These are phyloP conservation scores for Gaeumannomyces tritici DNA, from an alignment of 2,329 filamentous ascomycete genomes.

Conservation along the genomic window DNA sequence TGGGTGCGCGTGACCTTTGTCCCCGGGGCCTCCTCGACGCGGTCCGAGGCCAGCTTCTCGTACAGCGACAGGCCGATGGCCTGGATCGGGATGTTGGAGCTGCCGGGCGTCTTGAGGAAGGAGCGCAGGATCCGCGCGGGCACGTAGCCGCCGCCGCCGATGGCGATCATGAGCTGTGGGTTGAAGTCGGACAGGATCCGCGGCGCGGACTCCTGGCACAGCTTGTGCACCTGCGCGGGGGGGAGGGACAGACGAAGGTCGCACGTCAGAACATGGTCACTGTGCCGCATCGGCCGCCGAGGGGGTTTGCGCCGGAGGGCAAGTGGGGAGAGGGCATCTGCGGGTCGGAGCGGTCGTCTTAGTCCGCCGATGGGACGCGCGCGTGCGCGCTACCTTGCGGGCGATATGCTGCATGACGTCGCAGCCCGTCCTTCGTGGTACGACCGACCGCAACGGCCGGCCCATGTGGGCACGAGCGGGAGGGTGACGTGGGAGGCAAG, in stretches of 20 bases:
- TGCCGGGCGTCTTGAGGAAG: constrained; percentile 83
- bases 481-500: background rate
- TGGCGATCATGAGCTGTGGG: constrained; percentile 96
- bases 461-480: background rate
- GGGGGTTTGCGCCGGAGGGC: background rate
- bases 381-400: background rate
- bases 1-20: constrained; percentile 96
- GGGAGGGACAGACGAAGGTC: background rate
- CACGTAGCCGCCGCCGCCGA: constrained; percentile 94
- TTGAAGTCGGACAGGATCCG: constrained; percentile 77
- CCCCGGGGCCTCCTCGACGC: constrained; percentile 64
- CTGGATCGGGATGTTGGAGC: constrained; percentile 96
- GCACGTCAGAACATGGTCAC: background rate
- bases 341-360: background rate
- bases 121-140: constrained; percentile 94
- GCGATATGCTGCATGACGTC: background rate
- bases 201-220: constrained; percentile 80
- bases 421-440: background rate
- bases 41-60: constrained; percentile 59
- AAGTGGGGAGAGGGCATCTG: too few relatives aligned
- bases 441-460: background rate
- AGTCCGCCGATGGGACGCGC: background rate
- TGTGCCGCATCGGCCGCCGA: background rate
- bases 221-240: constrained; percentile 72
- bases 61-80: constrained; percentile 97